phyloP scores from a whole-genome alignment of 2,329 filamentous ascomycete genomes.

The Cladobotryum protrusum region DNA sequence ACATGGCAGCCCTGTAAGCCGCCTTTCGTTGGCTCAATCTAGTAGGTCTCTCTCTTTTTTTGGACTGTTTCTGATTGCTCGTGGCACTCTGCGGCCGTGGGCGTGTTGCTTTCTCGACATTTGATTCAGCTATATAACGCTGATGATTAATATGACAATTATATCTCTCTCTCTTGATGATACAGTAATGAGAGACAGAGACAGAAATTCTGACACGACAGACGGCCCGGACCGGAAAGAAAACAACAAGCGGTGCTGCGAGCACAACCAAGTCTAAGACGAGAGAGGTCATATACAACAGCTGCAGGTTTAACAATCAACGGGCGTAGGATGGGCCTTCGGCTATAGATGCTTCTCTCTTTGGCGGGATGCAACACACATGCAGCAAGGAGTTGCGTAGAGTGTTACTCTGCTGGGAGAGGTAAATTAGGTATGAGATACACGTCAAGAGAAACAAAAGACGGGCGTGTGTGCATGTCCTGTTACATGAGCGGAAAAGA shows the following conservation, averaged over 20 bases:
- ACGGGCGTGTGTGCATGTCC: no score
- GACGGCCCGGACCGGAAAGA: neutral
- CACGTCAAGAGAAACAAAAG: no score
- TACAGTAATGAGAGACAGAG: neutral
- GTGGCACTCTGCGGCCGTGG: neutral
- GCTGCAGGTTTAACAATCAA: neutral
- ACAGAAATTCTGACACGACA: neutral
- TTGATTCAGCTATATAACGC: neutral
- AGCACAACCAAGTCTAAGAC: neutral
- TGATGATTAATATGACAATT: neutral
- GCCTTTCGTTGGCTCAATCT: neutral
- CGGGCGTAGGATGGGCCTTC: neutral
- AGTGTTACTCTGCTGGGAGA: neutral
- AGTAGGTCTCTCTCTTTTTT: neutral
- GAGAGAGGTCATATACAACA: neutral
- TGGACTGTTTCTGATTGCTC: neutral
- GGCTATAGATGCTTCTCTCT: neutral
- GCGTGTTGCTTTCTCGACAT: neutral
- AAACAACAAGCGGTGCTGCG: neutral
- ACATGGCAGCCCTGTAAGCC: neutral
- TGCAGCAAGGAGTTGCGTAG: no score
- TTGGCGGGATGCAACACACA: neutral
- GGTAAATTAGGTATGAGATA: neutral
- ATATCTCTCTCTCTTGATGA: no score
- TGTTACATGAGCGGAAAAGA: no score